Base-by-base conservation (phyloP, 208 protist genomes). In the Trypanosoma grayi region DNA sequence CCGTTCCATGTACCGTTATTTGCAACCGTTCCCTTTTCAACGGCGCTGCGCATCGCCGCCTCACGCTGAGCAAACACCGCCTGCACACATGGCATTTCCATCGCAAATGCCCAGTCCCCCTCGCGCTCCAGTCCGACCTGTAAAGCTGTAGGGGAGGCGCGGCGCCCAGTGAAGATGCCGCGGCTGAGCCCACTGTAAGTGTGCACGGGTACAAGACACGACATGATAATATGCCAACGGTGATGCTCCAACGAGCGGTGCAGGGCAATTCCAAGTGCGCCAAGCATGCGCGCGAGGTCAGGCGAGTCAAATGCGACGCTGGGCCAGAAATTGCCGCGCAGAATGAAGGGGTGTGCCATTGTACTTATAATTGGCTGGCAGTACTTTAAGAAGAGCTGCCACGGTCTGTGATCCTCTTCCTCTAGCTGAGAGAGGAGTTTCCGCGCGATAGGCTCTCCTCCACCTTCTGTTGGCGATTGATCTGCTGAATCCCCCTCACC, bases 271-370 rank as follows among this genome's bases (percentile, higher is more conserved):
- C 82, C 86, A 27, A 95, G 73, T 25, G 70, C 66, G 13, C 86
- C 83, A 36, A 95, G 78, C 55, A 95, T 73, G 33, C 67, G 58
- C 4, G 79, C 81, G 18, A 95, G 62, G 37, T 86, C 73, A 4
- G 89, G 84, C 39, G 82, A 88, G 37, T 95, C 86, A 63, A 93
- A 95, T 22, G 89, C 82, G 16, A 83, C 64, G 60, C 76, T 83
- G 14, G 84, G 83, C 86, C 89, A 95, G 70, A 95, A 95, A 66
- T 90, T 90, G 31, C 89, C 89, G 22, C 86, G 81, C 20, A 95
- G 75, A 31, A 95, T 72, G 58, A 92, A 92, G 18, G 84, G 82
- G 63, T 93, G 86, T 18, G 84, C 86, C 67, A 70, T 47, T 31
- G 73, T 85, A 50, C 75, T 79, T 41, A 92, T 90, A 22, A 91